Percentiles rank a stretch among this genome's conserved stretches.
phyloP scores from a whole-genome alignment of 768 basidiomycete species.

The Russula compacta region DNA sequence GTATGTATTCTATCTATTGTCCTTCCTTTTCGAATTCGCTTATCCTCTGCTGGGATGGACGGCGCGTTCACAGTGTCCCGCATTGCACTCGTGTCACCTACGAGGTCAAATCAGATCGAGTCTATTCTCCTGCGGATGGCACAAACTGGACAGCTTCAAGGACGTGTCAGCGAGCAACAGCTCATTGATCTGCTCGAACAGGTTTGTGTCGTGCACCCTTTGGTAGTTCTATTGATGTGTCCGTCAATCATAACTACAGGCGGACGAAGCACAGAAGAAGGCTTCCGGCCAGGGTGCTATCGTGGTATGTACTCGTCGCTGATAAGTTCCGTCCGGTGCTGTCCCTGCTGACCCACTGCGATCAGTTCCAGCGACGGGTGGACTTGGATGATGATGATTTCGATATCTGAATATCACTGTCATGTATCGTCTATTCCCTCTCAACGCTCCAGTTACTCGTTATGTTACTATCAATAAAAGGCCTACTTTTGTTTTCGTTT shows the following conservation, averaged over 20 bases:
- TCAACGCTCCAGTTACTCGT: neutral
- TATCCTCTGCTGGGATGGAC: neutral
- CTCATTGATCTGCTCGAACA: constrained; percentile 82
- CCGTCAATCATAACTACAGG: constrained; percentile 19
- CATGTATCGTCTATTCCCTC: neutral
- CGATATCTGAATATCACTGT: constrained; percentile 20
- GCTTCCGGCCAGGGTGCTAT: constrained; percentile 31
- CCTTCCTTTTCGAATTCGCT: neutral
- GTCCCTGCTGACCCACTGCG: neutral
- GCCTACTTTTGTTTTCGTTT: constrained; percentile 12
- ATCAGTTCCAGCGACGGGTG: constrained; percentile 22
- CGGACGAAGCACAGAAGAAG: constrained; percentile 38
- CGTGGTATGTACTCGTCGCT: constrained; percentile 27
- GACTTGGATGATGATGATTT: constrained; percentile 27
- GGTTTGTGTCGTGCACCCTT: constrained; percentile 34
- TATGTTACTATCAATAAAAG: neutral
- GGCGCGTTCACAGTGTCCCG: constrained; percentile 54
- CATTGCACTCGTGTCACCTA: constrained; percentile 78
- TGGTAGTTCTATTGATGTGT: neutral
- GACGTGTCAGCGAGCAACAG: constrained; percentile 68
- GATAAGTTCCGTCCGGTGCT: neutral
- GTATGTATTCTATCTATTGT: neutral
- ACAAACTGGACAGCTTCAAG: constrained; percentile 71
- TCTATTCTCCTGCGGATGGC: constrained; percentile 72
- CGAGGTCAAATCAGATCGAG: constrained; percentile 75